Conservation (phyloP, 352 stramenopile species). For the Pythium rhizo-oryzae region DNA sequence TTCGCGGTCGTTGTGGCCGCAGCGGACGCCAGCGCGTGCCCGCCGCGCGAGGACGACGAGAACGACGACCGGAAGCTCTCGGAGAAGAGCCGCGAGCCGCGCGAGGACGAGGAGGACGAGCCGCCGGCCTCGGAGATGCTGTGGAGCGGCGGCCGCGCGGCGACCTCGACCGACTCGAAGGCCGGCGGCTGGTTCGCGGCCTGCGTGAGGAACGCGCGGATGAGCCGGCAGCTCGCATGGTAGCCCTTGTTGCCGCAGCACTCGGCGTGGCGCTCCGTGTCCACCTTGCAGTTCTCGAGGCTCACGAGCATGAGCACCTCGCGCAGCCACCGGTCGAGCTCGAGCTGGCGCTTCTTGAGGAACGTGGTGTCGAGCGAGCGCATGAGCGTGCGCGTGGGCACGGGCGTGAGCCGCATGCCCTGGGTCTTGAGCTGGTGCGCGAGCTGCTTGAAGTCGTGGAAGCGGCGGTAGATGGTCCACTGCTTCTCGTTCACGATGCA, state of each 20-base stretch:
- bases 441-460: conserved; percentile 88
- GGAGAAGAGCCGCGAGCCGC: conserved; percentile 12
- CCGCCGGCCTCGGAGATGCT: conserved; percentile 43
- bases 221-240: conserved; percentile 66
- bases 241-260: conserved; percentile 74
- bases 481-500: conserved; percentile 87
- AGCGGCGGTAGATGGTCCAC: conserved; percentile 86
- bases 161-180: conserved; percentile 59
- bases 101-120: not conserved
- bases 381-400: conserved; percentile 81
- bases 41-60: conserved; percentile 16
- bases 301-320: conserved; percentile 84
- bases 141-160: conserved; percentile 43
- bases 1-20: not conserved
- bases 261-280: conserved; percentile 57
- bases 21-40: not conserved
- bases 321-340: conserved; percentile 84
- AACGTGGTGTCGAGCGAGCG: conserved; percentile 84
- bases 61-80: conserved; percentile 24
- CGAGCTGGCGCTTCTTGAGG: conserved; percentile 79
- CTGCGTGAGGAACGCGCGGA: conserved; percentile 76
- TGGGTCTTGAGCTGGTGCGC: conserved; percentile 77
- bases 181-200: conserved; percentile 72
- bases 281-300: conserved; percentile 78
- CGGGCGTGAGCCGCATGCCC: conserved; percentile 71